phyloP scores from a whole-genome alignment of 768 basidiomycete genomes.

The Panus rudis region DNA sequence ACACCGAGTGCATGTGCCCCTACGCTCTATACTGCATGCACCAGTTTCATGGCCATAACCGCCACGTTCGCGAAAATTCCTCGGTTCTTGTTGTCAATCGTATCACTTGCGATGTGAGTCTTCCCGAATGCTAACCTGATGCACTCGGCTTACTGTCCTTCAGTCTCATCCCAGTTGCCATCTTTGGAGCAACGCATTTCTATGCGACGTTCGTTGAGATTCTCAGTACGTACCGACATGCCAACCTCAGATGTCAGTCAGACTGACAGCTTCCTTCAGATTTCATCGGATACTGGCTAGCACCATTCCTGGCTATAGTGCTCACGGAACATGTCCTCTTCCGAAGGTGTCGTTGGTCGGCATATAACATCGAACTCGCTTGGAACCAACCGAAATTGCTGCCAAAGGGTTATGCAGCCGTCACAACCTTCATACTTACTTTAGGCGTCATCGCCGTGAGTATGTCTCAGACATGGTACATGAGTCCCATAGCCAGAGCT shows the following conservation, averaged over 20 bases:
- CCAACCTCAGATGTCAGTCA: not conserved
- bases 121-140: not conserved
- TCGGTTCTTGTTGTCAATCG: constrained; percentile 39
- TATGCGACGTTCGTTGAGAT: constrained; percentile 38
- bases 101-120: constrained; percentile 38
- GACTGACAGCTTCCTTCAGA: constrained; percentile 19
- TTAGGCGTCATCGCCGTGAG: constrained; percentile 36
- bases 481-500: constrained; percentile 37
- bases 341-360: constrained; percentile 27
- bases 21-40: constrained; percentile 50
- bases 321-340: constrained; percentile 39
- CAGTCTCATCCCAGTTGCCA: constrained; percentile 40
- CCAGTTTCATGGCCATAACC: constrained; percentile 36
- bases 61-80: constrained; percentile 30
- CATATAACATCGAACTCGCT: constrained; percentile 28
- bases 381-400: constrained; percentile 32
- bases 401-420: constrained; percentile 35
- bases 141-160: not conserved
- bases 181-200: constrained; percentile 39
- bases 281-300: constrained; percentile 40
- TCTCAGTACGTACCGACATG: constrained; percentile 22
- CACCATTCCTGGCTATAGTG: constrained; percentile 31
- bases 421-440: constrained; percentile 32
- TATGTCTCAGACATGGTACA: constrained; percentile 49
- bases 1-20: constrained; percentile 51